Base-by-base conservation (phyloP, 2,329 filamentous ascomycete genomes). In the Beauveria sp. region DNA sequence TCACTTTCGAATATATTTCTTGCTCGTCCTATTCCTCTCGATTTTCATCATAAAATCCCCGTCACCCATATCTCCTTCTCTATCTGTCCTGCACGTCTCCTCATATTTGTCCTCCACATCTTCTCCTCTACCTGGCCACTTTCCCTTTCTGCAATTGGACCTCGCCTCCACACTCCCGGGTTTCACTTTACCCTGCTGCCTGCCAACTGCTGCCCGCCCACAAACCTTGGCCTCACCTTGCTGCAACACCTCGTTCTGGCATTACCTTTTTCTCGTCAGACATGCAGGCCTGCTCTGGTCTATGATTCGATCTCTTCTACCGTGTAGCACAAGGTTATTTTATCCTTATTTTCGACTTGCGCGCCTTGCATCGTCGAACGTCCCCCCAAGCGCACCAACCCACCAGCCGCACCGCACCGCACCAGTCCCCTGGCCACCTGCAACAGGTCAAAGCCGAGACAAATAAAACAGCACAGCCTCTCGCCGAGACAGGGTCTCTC, bases 371-470 rank as follows among this genome's bases (percentile, higher is more conserved):
- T 38, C 34, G 5, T 38, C 34, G 12, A 10, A 16, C 34, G 34
- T 38, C 34, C 34, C 12, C 34, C 34, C 34, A 38, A 38, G 34
- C 20, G 16, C 28, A 42, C 31, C 34, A 20, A 3, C 31, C 28
- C 28, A 28, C 26, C 24, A 28, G 18, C 40, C 14, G 53, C 26
- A 51, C 40, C 34, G 22, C 40, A 51, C 26, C 22, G 34, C 40
- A 26, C 45, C 56, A 51, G 49, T 60, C 49, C 49, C 49, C 57
- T 52, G 57, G 46, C 16, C 45, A 42, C 43, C 40, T 53, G n/a
- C 50, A 53, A 5, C 18, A 28, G 26, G 49, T 50, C 49, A 53
- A 38, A 54, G 38, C 40, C 58, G 28, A 59, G 48, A 53, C 57
- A 34, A 45, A 45, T 24, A 43, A 45, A n/a, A 26, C 42, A 60